A percentile compares a stretch with the other conserved stretches of the same genome.
Evolutionary conservation across 225 moss, liverwort and hornwort genomes (phyloP).

Genomic region (Thuidium tamariscinum): DNA sequence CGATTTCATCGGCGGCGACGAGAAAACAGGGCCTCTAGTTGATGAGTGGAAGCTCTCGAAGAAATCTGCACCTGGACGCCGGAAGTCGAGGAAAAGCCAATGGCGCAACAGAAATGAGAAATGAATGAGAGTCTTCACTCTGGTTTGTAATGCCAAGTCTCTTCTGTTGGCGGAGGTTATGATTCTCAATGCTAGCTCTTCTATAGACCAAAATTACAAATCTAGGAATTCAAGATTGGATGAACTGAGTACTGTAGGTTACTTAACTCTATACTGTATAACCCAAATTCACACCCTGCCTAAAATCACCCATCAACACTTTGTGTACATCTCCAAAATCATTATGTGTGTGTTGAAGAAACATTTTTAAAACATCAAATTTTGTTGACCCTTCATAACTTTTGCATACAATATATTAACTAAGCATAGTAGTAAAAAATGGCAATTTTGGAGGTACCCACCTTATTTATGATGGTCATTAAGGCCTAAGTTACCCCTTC

Average conservation of each 20-base stretch:
- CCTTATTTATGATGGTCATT: background rate
- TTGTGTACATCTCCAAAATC: too few species aligned
- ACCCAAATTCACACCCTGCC: too few species aligned
- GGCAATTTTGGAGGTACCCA: too few species aligned
- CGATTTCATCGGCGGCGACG: background rate
- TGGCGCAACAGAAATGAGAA: slow-evolving; percentile 20
- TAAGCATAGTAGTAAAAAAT: too few species aligned
- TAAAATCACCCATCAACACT: too few species aligned
- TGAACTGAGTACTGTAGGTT: too few species aligned
- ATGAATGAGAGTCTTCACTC: background rate
- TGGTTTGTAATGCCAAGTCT: background rate
- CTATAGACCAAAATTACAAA: background rate
- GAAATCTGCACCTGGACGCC: slow-evolving; percentile 19
- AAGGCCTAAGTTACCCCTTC: background rate
- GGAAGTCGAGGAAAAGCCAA: slow-evolving; percentile 25
- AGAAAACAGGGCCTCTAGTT: background rate
- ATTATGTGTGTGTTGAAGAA: too few species aligned
- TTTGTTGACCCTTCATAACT: too few species aligned
- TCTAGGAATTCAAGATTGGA: background rate
- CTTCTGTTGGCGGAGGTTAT: background rate
- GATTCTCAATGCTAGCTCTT: background rate
- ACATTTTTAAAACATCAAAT: too few species aligned
- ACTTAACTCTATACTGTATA: too few species aligned
- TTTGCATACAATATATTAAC: too few species aligned
- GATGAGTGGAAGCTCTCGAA: slow-evolving; percentile 14